Conservation (phyloP, 371 early-diverging fungal genomes). For the Fennellomyces sp. region DNA sequence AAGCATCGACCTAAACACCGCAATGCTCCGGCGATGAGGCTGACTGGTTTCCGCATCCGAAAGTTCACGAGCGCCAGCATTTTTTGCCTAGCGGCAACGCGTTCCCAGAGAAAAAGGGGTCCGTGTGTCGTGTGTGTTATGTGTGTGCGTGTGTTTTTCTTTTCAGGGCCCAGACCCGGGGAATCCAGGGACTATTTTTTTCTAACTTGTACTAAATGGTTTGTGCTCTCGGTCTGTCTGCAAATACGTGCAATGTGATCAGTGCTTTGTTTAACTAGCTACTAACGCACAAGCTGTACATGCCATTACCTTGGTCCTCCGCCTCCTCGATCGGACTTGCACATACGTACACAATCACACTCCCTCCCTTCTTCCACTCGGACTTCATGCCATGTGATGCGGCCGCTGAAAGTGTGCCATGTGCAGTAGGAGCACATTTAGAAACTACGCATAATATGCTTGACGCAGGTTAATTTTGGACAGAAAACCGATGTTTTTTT, state of each 20-base stretch:
- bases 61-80: too few relatives aligned
- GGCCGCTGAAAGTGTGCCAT: neutral
- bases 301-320: neutral
- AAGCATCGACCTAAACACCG: too few relatives aligned
- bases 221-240: too few relatives aligned
- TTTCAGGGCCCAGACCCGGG: neutral
- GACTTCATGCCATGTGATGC: neutral
- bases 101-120: neutral
- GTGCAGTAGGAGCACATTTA: neutral
- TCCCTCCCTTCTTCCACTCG: too few relatives aligned
- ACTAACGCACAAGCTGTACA: neutral
- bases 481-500: neutral
- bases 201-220: neutral
- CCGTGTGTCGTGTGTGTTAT: neutral
- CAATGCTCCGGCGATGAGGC: neutral
- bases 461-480: neutral
- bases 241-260: too few relatives aligned
- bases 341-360: too few relatives aligned
- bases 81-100: neutral
- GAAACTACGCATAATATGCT: neutral
- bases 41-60: neutral
- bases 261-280: too few relatives aligned
- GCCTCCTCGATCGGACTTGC: neutral
- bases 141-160: neutral
- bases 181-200: neutral